phyloP scores from a whole-genome alignment of 2,329 filamentous ascomycete species.

The Pseudopithomyces chartarum region DNA sequence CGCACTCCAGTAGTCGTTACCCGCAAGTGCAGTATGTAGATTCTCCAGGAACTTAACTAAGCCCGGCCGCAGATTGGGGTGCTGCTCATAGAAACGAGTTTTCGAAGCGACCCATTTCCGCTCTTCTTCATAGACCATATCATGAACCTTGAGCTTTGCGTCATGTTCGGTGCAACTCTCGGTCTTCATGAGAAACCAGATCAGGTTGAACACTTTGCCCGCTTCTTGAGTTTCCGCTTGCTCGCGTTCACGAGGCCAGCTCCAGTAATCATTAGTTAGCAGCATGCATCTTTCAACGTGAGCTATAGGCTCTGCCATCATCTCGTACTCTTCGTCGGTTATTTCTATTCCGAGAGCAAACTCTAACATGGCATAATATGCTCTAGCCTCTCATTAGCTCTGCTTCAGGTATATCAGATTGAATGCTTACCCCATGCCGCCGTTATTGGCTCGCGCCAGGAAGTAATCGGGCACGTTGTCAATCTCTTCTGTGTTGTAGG shows the following conservation, averaged over 20 bases:
- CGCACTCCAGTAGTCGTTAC: not conserved
- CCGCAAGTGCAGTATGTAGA: not conserved
- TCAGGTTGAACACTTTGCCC: not conserved
- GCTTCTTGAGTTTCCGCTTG: not conserved
- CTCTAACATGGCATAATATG: not conserved
- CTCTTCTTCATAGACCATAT: not conserved
- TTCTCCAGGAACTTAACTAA: not conserved
- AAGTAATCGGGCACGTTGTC: not conserved
- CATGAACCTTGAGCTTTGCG: not conserved
- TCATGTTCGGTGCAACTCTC: not conserved
- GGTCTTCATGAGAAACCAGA: not conserved
- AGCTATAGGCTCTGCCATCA: not conserved
- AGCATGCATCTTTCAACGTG: not conserved
- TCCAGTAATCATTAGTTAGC: not conserved
- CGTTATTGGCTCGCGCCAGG: not conserved
- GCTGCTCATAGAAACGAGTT: not conserved
- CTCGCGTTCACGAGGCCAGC: not conserved
- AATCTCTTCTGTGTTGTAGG: not conserved
- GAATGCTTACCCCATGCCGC: not conserved
- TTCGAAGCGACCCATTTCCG: not conserved
- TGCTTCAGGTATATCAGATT: not conserved
- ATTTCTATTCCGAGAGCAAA: not conserved
- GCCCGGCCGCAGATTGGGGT: not conserved
- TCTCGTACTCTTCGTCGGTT: not conserved
- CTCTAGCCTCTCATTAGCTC: not conserved